Conservation (phyloP, 164 flowering plant species). For the Macadamia integrifolia region DNA sequence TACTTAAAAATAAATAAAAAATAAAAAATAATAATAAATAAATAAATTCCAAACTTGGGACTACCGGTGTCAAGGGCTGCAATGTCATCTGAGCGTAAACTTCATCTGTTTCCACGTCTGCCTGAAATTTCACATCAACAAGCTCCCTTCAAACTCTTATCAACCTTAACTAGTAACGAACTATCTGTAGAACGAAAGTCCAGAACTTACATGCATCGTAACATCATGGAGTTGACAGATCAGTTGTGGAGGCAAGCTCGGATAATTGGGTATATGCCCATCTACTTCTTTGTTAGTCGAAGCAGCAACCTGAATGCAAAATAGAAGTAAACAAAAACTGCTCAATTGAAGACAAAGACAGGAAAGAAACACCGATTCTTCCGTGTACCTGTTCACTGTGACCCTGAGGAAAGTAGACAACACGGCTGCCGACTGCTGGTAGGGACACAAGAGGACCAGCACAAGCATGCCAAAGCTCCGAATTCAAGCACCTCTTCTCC, state of each 20-base stretch:
- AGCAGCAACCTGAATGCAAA: constrained; percentile 54
- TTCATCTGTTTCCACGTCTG: constrained; percentile 90
- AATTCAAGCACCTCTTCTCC: constrained; percentile 79
- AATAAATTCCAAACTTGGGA: too few relatives aligned
- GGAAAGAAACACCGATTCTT: neutral
- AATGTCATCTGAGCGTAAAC: constrained; percentile 89
- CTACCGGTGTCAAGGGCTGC: constrained; percentile 77
- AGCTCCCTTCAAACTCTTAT: neutral
- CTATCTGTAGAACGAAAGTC: neutral
- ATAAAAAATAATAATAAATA: too few relatives aligned
- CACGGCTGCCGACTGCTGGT: constrained; percentile 71
- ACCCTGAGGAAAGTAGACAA: constrained; percentile 89
- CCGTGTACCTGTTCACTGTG: constrained; percentile 75
- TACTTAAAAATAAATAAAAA: neutral
- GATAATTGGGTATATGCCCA: constrained; percentile 81
- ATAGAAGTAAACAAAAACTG: neutral
- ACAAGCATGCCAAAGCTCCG: constrained; percentile 95
- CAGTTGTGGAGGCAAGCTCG: constrained; percentile 76
- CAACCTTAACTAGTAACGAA: neutral
- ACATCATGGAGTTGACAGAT: constrained; percentile 84
- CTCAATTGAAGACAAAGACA: neutral
- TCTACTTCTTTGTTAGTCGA: constrained; percentile 81
- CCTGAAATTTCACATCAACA: constrained; percentile 41
- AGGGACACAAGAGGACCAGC: constrained; percentile 88
- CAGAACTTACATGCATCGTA: constrained; percentile 76